Evolutionary conservation across 208 protist species (phyloP).

Genomic region (Leptomonas pyrrhocoris): DNA sequence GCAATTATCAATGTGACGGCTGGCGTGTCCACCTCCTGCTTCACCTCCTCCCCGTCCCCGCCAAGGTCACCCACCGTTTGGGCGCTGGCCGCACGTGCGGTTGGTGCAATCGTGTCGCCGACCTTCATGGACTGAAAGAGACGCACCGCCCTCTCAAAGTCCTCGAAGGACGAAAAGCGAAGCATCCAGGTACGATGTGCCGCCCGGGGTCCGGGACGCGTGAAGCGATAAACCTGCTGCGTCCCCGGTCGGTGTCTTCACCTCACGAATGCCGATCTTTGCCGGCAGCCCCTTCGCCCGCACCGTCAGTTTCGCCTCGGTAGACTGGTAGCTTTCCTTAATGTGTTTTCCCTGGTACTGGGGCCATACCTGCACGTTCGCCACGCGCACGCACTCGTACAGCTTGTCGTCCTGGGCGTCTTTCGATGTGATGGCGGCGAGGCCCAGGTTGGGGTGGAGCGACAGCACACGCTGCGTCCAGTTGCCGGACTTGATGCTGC

Average conservation of each 20-base stretch:
- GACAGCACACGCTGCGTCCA: constrained; percentile 27
- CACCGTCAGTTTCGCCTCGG: constrained; percentile 23
- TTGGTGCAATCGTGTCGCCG: background rate
- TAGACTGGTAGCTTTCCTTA: constrained; percentile 16
- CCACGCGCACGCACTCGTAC: constrained; percentile 18
- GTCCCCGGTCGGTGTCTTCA: background rate
- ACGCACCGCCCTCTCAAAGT: constrained; percentile 7
- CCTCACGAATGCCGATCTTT: constrained; percentile 4
- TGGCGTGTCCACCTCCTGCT: constrained; percentile 6
- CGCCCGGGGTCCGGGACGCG: constrained; percentile 1
- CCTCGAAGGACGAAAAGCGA: constrained; percentile 10
- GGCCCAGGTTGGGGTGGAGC: constrained; percentile 2
- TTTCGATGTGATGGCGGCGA: constrained; percentile 15
- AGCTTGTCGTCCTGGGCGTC: constrained; percentile 7
- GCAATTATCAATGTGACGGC: constrained; percentile 7
- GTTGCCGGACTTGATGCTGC: constrained; percentile 13
- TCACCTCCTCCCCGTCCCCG: constrained; percentile 13
- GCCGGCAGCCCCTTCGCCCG: constrained; percentile 16
- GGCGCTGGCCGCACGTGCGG: background rate
- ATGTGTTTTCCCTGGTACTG: constrained; percentile 24
- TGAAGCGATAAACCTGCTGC: constrained; percentile 13
- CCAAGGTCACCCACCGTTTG: constrained; percentile 1
- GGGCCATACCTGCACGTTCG: constrained; percentile 27
- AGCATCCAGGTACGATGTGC: constrained; percentile 21
- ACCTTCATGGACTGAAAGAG: constrained; percentile 16